phyloP scores from a whole-genome alignment of 306 rosid species.

The Acacia acuminata region DNA sequence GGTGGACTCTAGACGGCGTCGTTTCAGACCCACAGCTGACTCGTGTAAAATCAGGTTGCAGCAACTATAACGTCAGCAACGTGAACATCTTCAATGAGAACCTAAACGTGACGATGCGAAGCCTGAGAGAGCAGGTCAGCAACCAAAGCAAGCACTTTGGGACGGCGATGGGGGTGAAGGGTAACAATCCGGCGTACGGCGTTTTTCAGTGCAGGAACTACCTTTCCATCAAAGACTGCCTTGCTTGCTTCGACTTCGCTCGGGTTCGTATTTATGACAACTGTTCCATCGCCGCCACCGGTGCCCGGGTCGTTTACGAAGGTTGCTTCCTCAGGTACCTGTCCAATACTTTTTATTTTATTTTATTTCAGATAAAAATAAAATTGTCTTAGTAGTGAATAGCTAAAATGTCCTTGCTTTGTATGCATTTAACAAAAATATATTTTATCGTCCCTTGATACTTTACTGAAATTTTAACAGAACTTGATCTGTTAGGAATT shows the following conservation, averaged over 20 bases:
- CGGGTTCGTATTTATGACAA: slow-evolving; percentile 42
- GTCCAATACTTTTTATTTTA: background rate
- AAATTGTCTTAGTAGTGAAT: no score
- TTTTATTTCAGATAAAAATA: no score
- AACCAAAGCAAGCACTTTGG: slow-evolving; percentile 41
- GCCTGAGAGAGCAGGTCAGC: slow-evolving; percentile 32
- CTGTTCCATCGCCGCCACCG: slow-evolving; percentile 49
- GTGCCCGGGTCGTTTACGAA: slow-evolving; percentile 64
- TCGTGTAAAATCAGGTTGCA: slow-evolving; percentile 49
- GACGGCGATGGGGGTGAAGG: slow-evolving; percentile 32
- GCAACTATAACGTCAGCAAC: slow-evolving; percentile 46
- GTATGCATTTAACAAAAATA: no score
- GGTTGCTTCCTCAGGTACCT: slow-evolving; percentile 72
- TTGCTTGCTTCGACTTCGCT: slow-evolving; percentile 46
- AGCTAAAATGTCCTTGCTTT: no score
- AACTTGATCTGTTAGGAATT: no score
- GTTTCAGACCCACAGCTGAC: slow-evolving; percentile 44
- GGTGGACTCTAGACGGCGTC: slow-evolving; percentile 6
- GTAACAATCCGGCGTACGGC: slow-evolving; percentile 34
- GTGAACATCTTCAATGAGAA: slow-evolving; percentile 31
- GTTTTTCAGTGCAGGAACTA: slow-evolving; percentile 28
- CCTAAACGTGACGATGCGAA: slow-evolving; percentile 44
- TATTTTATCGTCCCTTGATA: no score
- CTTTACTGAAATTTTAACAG: no score
- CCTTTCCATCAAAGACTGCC: slow-evolving; percentile 47